These are phyloP conservation scores for Xylariales sp. DNA, from an alignment of 2,329 filamentous ascomycete genomes.

Conservation along the genomic window DNA sequence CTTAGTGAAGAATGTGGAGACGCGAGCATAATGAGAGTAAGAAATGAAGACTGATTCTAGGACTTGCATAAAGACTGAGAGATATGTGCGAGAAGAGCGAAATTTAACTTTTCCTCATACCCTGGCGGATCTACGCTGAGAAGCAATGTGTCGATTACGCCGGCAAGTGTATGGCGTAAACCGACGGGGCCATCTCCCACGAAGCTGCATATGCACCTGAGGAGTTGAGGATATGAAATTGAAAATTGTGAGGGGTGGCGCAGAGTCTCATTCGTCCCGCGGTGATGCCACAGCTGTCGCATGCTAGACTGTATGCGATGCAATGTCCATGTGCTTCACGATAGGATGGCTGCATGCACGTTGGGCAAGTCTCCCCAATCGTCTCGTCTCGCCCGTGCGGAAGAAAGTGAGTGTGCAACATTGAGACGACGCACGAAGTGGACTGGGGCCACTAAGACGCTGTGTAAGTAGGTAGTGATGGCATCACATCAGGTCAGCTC, in stretches of 20 bases:
- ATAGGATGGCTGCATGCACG: constrained; percentile 5
- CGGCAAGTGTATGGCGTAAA: neutral
- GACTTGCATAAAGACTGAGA: neutral
- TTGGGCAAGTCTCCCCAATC: neutral
- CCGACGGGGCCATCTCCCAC: neutral
- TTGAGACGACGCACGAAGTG: too few relatives aligned
- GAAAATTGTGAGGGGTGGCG: neutral
- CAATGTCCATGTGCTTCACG: constrained; percentile 7
- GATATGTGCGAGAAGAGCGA: neutral
- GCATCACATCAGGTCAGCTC: too few relatives aligned
- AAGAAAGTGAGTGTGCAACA: too few relatives aligned
- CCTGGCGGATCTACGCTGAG: neutral
- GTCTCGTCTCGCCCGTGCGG: too few relatives aligned
- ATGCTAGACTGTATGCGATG: constrained; percentile 4
- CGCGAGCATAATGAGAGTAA: constrained; percentile 5
- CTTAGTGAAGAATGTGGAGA: constrained; percentile 2
- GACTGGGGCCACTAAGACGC: too few relatives aligned
- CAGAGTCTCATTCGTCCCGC: constrained; percentile 3
- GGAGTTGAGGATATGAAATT: neutral
- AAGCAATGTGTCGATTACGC: neutral
- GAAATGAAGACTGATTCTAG: neutral
- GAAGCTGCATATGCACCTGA: neutral
- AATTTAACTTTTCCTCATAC: neutral
- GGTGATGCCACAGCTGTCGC: constrained; percentile 2
- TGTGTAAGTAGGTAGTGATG: too few relatives aligned